Conservation (phyloP, 306 rosid genomes). For the Chamaecrista fasciculata region DNA sequence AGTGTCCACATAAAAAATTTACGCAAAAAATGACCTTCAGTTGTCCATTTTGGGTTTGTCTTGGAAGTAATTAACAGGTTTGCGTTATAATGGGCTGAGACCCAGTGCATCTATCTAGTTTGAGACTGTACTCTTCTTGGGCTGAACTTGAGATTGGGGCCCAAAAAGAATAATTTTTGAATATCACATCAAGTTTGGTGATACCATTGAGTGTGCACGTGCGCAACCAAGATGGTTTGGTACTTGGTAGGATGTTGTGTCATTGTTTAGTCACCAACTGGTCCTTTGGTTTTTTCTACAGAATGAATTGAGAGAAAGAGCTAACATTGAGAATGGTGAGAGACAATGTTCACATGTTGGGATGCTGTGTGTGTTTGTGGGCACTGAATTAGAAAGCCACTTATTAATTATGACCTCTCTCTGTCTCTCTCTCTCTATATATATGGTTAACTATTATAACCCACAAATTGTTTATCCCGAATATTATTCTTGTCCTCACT, state of each 20-base stretch:
- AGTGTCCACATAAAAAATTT: no score
- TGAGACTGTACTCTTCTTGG: no score
- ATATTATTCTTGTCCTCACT: conserved; percentile 20
- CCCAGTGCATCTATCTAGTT: no score
- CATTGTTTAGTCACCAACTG: conserved; percentile 54
- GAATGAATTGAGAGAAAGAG: conserved; percentile 5
- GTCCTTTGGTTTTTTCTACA: conserved; percentile 23
- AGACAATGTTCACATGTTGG: conserved; percentile 42
- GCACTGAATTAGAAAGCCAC: conserved; percentile 27
- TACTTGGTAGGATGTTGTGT: conserved; percentile 39
- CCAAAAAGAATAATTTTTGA: no score
- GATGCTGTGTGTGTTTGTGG: conserved; percentile 29
- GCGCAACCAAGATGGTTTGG: conserved; percentile 33
- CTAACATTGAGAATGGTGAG: conserved; percentile 24
- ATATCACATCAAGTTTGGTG: no score
- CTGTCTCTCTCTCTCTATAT: neutral
- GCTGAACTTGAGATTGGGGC: no score
- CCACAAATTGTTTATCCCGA: conserved; percentile 8
- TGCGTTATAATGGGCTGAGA: no score
- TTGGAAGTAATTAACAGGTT: no score
- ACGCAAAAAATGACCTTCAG: no score
- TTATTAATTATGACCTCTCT: neutral
- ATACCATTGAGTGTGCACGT: conserved; percentile 31
- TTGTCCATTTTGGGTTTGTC: no score
- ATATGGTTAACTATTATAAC: neutral